Base-by-base conservation (phyloP, 345 rosid genomes). In the Laguncularia racemosa region DNA sequence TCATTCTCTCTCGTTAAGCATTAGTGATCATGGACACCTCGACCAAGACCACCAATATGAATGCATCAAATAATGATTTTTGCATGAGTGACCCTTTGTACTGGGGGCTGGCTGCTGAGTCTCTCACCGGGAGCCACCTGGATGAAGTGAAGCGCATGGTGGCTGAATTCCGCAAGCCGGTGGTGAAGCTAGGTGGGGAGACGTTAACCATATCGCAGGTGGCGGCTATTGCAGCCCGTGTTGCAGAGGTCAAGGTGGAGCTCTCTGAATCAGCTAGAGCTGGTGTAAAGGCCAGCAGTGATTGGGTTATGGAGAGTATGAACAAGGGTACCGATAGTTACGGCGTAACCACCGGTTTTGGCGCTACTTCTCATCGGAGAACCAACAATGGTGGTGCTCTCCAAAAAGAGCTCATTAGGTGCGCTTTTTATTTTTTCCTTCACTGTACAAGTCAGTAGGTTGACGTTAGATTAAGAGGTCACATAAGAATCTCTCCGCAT, bases 121-220 rank as follows among this genome's bases (percentile, higher is more conserved):
- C 77, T 3, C 59, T 91, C 63, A 72, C 67, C 46, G 96, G 92
- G 40, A 86, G 95, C 52, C 95, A 91, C 66, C 75, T 91, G 54
- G 95, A 88, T 17, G 92, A 91, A 64, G 98, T 91, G 67, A 82
- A 73, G 58, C 63, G 76, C 14, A 88, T 88, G 96, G 90, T 91
- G 57, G 74, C 61, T 5, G 90, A 91, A 67, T 85, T 65, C 52
- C 70, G 88, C 70, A 76, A 77, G 67, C 80, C 80, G 0, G 55
- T 64, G 56, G 95, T 91, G 60, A 66, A 55, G 65, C 72, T 91
- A 12, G 96, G 96, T 0, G 98, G 96, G 0, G 81, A 88, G 76
- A 85, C 76, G 33, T 47, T 88, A 77, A 91, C 95, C 16, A 76
- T 91, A 16, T 81, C 86, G 2, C 92, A 91, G 64, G 96, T 91